These are phyloP conservation scores for Sugiyamaella floridensis DNA, from an alignment of 805 yeast species.

Conservation along the genomic window DNA sequence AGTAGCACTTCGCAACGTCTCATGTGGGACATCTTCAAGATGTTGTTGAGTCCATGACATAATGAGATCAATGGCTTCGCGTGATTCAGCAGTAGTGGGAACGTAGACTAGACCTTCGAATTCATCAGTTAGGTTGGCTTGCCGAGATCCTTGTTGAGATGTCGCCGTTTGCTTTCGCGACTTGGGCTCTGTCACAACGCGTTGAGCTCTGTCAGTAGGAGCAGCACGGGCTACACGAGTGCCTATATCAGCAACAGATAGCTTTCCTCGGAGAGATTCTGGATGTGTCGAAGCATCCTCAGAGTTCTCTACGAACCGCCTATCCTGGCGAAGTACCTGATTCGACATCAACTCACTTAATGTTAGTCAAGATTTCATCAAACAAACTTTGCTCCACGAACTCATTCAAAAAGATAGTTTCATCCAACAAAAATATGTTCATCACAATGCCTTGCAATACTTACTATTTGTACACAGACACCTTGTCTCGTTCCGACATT, in stretches of 20 bases:
- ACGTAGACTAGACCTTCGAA: conserved; percentile 51
- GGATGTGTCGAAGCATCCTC: conserved; percentile 55
- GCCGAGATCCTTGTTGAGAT: background rate
- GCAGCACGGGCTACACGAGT: conserved; percentile 30
- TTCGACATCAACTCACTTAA: conserved; percentile 47
- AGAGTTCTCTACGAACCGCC: conserved; percentile 41
- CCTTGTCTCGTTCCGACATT: conserved; percentile 11
- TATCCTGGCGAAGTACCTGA: conserved; percentile 58
- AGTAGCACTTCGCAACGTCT: conserved; percentile 55
- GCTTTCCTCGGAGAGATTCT: conserved; percentile 60
- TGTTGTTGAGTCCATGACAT: conserved; percentile 50
- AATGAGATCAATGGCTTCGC: conserved; percentile 48
- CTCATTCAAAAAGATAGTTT: no score
- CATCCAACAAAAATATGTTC: background rate
- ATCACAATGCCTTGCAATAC: background rate
- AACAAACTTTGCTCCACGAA: background rate
- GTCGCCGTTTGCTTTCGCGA: conserved; percentile 3
- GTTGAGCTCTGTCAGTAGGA: conserved; percentile 1
- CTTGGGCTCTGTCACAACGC: conserved; percentile 3
- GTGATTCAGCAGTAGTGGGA: conserved; percentile 53
- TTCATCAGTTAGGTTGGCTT: conserved; percentile 9
- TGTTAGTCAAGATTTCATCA: background rate
- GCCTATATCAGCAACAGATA: conserved; percentile 70
- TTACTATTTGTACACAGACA: conserved; percentile 6
- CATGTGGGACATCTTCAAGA: conserved; percentile 73